phyloP scores from a whole-genome alignment of 108 stramenopile species.

The Cyclotella choctawhatcheeana region DNA sequence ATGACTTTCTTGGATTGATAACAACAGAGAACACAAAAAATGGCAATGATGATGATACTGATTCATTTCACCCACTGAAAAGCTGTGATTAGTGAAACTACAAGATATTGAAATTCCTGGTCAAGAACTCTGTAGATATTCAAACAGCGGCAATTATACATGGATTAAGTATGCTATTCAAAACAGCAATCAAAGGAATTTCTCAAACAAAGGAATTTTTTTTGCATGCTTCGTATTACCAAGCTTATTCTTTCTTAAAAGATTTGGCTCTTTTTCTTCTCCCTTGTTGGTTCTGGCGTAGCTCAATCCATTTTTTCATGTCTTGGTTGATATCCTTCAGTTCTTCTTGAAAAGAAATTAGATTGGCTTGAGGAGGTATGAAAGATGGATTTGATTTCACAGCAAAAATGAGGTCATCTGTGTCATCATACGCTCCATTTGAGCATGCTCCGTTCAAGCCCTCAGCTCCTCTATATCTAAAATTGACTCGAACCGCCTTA shows the following conservation, averaged over 20 bases:
- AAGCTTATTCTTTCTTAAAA: background rate
- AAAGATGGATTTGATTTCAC: conserved; percentile 7
- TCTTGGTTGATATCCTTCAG: background rate
- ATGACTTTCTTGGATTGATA: too few relatives aligned
- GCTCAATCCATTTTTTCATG: background rate
- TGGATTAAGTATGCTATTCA: too few relatives aligned
- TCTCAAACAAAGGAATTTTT: background rate
- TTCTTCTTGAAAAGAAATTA: background rate
- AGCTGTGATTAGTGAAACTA: too few relatives aligned
- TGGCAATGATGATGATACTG: too few relatives aligned
- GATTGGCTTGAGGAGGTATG: background rate
- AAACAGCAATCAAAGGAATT: too few relatives aligned
- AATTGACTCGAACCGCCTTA: conserved; percentile 43
- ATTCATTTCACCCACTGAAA: too few relatives aligned
- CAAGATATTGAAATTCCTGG: too few relatives aligned
- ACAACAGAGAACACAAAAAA: too few relatives aligned
- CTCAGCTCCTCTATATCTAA: conserved; percentile 18
- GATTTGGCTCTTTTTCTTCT: background rate
- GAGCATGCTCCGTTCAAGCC: conserved; percentile 23
- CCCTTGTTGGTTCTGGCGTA: background rate
- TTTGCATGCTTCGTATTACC: background rate
- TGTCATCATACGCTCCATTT: conserved; percentile 20
- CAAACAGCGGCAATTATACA: too few relatives aligned
- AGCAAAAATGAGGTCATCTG: conserved; percentile 24
- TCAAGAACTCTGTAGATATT: too few relatives aligned